Conservation (phyloP, 2,329 filamentous ascomycete species). For the Penicillium sp. region DNA sequence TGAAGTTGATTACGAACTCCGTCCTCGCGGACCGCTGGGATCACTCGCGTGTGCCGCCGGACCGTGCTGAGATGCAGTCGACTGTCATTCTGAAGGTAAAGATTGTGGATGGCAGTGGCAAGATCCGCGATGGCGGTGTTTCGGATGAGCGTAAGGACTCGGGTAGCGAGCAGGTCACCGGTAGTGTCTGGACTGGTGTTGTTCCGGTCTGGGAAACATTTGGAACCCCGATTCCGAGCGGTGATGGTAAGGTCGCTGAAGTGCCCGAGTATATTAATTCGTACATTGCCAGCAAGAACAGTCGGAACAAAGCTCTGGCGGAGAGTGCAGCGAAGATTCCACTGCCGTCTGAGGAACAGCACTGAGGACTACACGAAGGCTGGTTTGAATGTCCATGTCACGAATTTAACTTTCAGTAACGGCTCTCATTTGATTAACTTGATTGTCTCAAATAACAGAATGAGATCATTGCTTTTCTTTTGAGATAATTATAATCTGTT, state of each 20-base stretch:
- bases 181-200: conserved; percentile 53
- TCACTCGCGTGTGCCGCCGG: conserved; percentile 61
- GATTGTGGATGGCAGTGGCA: conserved; percentile 64
- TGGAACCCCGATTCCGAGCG: conserved; percentile 54
- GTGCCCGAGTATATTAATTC: conserved; percentile 55
- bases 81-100: conserved; percentile 64
- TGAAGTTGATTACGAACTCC: conserved; percentile 67
- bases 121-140: conserved; percentile 59
- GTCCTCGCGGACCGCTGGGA: conserved; percentile 63
- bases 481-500: background rate
- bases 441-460: background rate
- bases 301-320: conserved; percentile 38
- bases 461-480: background rate
- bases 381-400: background rate
- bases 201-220: conserved; percentile 56
- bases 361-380: conserved; percentile 11
- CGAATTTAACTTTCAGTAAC: background rate
- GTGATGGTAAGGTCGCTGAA: conserved; percentile 50
- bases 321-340: conserved; percentile 23
- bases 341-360: conserved; percentile 26
- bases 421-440: too few species aligned
- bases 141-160: conserved; percentile 53
- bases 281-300: conserved; percentile 46
- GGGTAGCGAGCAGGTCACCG: conserved; percentile 39
- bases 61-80: conserved; percentile 62